Conservation (phyloP, 208 protist genomes). For the Wallacemonas sp. region DNA sequence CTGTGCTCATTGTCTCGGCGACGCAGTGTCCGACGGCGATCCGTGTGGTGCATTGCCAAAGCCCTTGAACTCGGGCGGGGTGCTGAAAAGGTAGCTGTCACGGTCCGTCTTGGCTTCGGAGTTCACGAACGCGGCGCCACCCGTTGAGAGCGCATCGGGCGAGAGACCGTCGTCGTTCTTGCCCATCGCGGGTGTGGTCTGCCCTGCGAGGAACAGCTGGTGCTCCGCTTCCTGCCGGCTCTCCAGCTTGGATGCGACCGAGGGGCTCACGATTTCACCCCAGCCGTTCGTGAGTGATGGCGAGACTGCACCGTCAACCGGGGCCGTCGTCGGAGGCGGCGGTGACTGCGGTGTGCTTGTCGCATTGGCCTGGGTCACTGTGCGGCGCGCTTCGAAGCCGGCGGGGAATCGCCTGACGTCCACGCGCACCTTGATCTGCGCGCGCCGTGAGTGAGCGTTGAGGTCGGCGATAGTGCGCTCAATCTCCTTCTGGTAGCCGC, state of each 20-base stretch:
- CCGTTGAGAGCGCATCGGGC: neutral
- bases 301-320: neutral
- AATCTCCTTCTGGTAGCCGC: conserved; percentile 67
- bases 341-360: too few relatives aligned
- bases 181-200: neutral
- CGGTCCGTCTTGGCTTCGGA: conserved; percentile 30
- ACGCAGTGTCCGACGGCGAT: conserved; percentile 13
- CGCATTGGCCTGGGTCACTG: too few relatives aligned
- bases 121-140: conserved; percentile 11
- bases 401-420: conserved; percentile 48
- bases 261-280: conserved; percentile 13
- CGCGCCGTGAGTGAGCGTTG: conserved; percentile 38
- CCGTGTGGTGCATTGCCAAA: conserved; percentile 26
- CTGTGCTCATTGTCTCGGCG: neutral
- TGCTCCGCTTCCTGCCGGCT: conserved; percentile 28
- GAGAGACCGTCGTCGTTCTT: neutral
- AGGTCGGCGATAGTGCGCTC: conserved; percentile 59
- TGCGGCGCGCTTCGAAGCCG: conserved; percentile 64
- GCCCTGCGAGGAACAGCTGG: conserved; percentile 17
- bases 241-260: conserved; percentile 17
- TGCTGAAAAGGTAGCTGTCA: conserved; percentile 60
- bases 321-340: too few relatives aligned
- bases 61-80: conserved; percentile 75
- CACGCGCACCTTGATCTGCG: conserved; percentile 66
- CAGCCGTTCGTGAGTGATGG: neutral